Evolutionary conservation across 1,139 yeast species (phyloP), one percentile per base, ranked within the genome.

Genomic region (Saccharomyces pastorianus): DNA sequence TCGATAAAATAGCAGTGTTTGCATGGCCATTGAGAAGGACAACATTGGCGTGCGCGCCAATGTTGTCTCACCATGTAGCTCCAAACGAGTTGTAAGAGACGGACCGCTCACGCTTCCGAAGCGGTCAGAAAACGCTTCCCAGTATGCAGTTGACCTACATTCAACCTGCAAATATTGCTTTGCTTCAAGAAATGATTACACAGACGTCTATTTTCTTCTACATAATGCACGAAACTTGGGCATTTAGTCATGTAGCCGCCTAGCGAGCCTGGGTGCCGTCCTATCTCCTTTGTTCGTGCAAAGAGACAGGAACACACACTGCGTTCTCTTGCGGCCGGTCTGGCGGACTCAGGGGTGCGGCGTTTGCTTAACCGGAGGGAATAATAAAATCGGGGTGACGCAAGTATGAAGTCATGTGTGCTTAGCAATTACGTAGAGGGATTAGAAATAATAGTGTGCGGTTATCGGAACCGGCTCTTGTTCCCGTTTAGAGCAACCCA

Each of bases 271-370:
- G 13, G 23, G 23, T 8, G 23, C 41, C 41, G 41, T 29, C 17
- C 38, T 26, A 26, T 32, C 38, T n/a, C 25, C 26, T 38, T 38
- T 38, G 44, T 38, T 38, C 44, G 44, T 38, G 25, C 44, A 4
- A 38, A 38, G 26, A 4, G 44, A 38, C 44, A 38, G 44, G 44
- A 17, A 38, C 44, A 9, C 25, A 11, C 44, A 20, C 3, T 11
- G 13, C 2, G n/a, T 5, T 11, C n/a, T 20, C 25, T 38, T 23
- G 26, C 25, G 44, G 44, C 44, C 44, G 44, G 44, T 38, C 44
- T 38, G 11, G 44, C 44, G 44, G 44, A 17, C 44, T 38, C 44
- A 38, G 44, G 44, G n/a, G 44, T 38, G 26, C 44, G 44, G 44
- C 44, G 44, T 38, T 38, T 38, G 26, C 25, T 20, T n/a, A 32